Conservation (phyloP, 768 basidiomycete species). For the Suillus subaureus region DNA sequence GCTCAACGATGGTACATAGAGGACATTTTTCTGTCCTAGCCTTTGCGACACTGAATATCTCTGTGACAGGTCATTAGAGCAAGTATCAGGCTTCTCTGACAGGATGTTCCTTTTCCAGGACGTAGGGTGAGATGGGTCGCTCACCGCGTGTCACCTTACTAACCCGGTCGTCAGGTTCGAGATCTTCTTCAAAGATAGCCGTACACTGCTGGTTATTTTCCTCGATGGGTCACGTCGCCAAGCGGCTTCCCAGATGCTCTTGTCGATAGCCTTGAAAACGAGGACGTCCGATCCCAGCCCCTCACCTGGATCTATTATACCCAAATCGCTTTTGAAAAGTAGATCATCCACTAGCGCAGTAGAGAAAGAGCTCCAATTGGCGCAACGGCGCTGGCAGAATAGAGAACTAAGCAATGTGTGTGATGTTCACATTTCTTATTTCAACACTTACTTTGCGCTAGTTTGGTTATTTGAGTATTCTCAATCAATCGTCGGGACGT, state of each 20-base stretch:
- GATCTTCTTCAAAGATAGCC: conserved; percentile 91
- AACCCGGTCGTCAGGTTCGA: conserved; percentile 59
- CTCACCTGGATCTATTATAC: conserved; percentile 29
- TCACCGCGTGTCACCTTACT: conserved; percentile 2
- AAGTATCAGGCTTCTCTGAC: conserved; percentile 77
- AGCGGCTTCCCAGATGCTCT: conserved; percentile 56
- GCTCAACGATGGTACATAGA: conserved; percentile 74
- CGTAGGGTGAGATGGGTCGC: conserved; percentile 67
- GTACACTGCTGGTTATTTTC: conserved; percentile 85
- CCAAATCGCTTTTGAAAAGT: conserved; percentile 30
- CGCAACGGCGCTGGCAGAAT: conserved; percentile 84
- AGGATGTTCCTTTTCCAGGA: conserved; percentile 89
- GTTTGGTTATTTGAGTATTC: conserved; percentile 87
- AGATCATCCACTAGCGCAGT: conserved; percentile 8
- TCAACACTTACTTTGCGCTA: conserved; percentile 29
- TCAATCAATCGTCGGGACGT: conserved; percentile 91
- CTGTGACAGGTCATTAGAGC: conserved; percentile 67
- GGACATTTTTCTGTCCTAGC: conserved; percentile 18
- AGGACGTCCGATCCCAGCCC: not conserved
- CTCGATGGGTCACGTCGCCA: conserved; percentile 65
- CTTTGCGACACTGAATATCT: not conserved
- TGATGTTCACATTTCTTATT: conserved; percentile 7
- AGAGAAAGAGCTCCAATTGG: conserved; percentile 58
- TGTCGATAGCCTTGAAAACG: conserved; percentile 34
- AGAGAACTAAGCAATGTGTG: conserved; percentile 90